Evolutionary conservation across 2,329 filamentous ascomycete species (phyloP), one percentile per base, ranked within the genome.

Genomic region (Tolypocladium nubicola): DNA sequence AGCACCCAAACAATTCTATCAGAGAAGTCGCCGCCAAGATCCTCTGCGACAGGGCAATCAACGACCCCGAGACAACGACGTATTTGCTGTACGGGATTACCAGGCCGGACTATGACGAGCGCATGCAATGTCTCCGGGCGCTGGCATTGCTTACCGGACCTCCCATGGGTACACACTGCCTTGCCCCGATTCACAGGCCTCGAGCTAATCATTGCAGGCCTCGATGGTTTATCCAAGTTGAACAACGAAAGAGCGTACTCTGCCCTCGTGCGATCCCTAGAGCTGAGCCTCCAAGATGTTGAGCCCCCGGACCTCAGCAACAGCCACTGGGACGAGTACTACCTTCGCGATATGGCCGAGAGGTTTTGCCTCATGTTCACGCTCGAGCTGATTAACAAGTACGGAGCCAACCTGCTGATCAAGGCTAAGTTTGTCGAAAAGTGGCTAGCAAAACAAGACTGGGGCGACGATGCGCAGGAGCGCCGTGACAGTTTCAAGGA

Each of bases 371-470:
- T 87, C 52, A 76, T 81, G 70, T 77, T 87, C 52, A 65, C 84
- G 53, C 70, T 73, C 39, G 77, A 84, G 59, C 73, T 90, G 3
- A 75, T 87, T n/a, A 78, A 77, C 59, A 80, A 81, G 60, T 81
- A 82, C 62, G 79, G 82, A 21, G 73, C 79, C 1, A 76, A 78
- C 33, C 79, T 79, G 56, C 71, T 90, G 21, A 72, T 86, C 57
- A 77, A 82, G 66, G 83, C 85, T 41, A 79, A 79, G 8, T 83
- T 92, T 60, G 78, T 92, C 43, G 84, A 86, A 59, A 83, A 82
- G 57, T 92, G 88, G 88, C 78, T 92, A n/a, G 80, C 76, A 39
- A 84, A 82, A 63, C 89, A 91, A 68, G 81, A 83, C 9, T 91
- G 88, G 76, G 88, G 87, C 23, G 73, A 76, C 21, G 71, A 71